phyloP scores from a whole-genome alignment of 2,329 filamentous ascomycete genomes.

The Fusarium sp. region DNA sequence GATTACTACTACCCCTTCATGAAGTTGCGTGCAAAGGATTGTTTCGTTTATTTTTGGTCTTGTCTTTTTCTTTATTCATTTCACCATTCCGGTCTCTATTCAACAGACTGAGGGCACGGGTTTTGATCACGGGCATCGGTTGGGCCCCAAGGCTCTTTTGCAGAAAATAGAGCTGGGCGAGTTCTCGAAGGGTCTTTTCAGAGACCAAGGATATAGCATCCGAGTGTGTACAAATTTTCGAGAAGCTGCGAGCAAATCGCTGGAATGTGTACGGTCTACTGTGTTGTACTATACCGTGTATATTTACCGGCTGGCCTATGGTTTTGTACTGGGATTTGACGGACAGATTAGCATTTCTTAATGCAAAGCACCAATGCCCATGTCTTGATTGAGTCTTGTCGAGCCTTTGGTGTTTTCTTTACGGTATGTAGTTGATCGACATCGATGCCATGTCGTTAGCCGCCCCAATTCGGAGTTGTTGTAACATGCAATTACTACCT shows the following conservation, averaged over 20 bases:
- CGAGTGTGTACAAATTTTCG: constrained; percentile 27
- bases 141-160: constrained; percentile 6
- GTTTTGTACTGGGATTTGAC: constrained; percentile 5
- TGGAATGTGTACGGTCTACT: constrained; percentile 31
- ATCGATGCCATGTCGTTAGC: background rate
- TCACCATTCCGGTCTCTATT: constrained; percentile 33
- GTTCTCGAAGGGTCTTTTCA: constrained; percentile 25
- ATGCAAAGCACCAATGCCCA: constrained; percentile 3
- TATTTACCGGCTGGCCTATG: constrained; percentile 26
- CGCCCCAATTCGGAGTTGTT: constrained; percentile 1
- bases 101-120: constrained; percentile 22
- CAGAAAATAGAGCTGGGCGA: constrained; percentile 29
- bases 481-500: constrained; percentile 5
- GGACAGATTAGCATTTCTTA: constrained; percentile 4
- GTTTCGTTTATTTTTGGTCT: constrained; percentile 23
- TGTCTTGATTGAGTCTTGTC: background rate
- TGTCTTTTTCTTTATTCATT: constrained; percentile 24
- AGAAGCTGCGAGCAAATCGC: constrained; percentile 22
- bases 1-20: constrained; percentile 42
- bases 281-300: constrained; percentile 25
- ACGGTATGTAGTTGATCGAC: background rate
- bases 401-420: background rate
- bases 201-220: constrained; percentile 28
- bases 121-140: constrained; percentile 16
- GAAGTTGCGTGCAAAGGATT: constrained; percentile 45